phyloP scores from a whole-genome alignment of 139 green algal species.

The Pseudopediastrum boryanum region DNA sequence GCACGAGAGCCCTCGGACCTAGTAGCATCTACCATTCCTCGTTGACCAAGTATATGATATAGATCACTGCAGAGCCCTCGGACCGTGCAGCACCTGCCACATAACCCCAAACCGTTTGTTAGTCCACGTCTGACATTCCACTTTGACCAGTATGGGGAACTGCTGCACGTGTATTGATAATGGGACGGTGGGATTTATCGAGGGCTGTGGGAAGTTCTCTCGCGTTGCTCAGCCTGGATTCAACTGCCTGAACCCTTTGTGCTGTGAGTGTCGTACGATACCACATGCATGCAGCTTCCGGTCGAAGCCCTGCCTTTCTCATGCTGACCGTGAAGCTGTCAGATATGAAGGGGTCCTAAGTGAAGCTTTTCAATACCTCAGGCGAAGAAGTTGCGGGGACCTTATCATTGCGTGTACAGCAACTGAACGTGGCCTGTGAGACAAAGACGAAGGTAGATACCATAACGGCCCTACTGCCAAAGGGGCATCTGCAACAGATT shows the following conservation, averaged over 20 bases:
- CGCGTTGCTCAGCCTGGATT: conserved; percentile 53
- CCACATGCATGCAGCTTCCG: too few relatives aligned
- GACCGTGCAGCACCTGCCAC: too few relatives aligned
- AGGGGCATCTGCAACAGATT: neutral
- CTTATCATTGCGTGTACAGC: conserved; percentile 57
- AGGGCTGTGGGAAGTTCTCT: conserved; percentile 36
- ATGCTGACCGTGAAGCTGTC: too few relatives aligned
- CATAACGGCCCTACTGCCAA: too few relatives aligned
- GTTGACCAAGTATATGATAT: too few relatives aligned
- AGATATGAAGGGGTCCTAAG: too few relatives aligned
- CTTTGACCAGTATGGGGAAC: conserved; percentile 26
- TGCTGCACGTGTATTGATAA: conserved; percentile 54
- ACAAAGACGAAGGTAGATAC: conserved; percentile 72
- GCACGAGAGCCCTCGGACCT: too few relatives aligned
- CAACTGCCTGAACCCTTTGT: conserved; percentile 45
- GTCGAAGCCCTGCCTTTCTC: too few relatives aligned
- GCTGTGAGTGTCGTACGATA: conserved; percentile 48
- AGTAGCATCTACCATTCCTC: too few relatives aligned
- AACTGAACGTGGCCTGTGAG: conserved; percentile 69
- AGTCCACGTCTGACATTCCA: too few relatives aligned
- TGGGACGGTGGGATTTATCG: conserved; percentile 51
- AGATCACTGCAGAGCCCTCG: too few relatives aligned
- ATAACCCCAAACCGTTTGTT: too few relatives aligned
- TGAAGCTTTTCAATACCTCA: conserved; percentile 3
- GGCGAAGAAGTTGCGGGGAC: conserved; percentile 29